Evolutionary conservation across 768 basidiomycete genomes (phyloP), one percentile per base, ranked within the genome.

Genomic region (Leccinellum albellum): DNA sequence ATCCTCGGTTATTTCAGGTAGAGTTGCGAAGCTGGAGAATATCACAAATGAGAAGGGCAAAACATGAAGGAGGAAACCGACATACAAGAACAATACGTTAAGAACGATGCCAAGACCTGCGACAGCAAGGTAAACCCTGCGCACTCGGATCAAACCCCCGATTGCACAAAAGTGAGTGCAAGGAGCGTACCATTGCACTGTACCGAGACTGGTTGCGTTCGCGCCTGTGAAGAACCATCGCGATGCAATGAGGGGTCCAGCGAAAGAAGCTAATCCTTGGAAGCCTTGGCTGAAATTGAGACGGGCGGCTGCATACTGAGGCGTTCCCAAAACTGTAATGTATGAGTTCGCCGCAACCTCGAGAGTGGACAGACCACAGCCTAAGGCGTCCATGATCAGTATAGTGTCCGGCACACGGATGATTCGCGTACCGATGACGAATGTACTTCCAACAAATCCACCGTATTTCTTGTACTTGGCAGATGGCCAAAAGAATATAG

Each of bases 271-370:
- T 44, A 91, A 75, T 23, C 88, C 89, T 65, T 89, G 87, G 75
- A 87, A 89, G 4, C 86, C 86, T 73, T 91, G 89, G 58, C 86
- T 87, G 70, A 90, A 87, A 69, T 89, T 89, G 51, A 91, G 78
- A 28, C 89, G 79, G 64, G 86, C 84, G 14, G 87, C 86, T 49
- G 88, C 88, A 68, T 85, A 85, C 63, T 83, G 83, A 26, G 84
- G 84, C 3, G 81, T 75, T 45, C 86, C 86, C 50, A 88, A 73
- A 33, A 88, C 84, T 17, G 87, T 72, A 60, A 89, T 86, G 71
- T 90, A 89, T n/a, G 87, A 87, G 72, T 91, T 91, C 44, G 88
- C 89, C 1, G 88, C 84, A 17, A 88, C 86, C 70, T 87, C 85
- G 45, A 88, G 75, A 29, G 82, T 80, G 10, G 82, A 76, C 7